These are phyloP conservation scores for Thinopyrum elongatum DNA, from an alignment of 176 grass and related monocot genomes.

Conservation along the genomic window DNA sequence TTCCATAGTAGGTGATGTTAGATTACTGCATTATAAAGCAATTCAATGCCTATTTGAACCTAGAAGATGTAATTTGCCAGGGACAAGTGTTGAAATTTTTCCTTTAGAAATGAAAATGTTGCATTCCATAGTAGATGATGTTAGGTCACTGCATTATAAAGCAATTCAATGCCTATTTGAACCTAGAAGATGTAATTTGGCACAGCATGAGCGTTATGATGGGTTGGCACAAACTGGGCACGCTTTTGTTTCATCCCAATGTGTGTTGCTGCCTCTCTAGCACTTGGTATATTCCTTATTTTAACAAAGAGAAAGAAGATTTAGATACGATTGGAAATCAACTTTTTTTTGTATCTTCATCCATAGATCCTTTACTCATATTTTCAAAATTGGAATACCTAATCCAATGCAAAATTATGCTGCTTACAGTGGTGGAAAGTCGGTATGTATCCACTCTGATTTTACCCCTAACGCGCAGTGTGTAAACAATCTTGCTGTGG, in stretches of 20 bases:
- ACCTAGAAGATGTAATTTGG: background rate
- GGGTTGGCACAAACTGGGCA: background rate
- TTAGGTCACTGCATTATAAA: background rate
- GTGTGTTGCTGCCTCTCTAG: background rate
- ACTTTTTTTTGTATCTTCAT: too few relatives aligned
- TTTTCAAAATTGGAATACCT: too few relatives aligned
- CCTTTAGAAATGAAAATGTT: background rate
- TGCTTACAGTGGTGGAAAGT: too few relatives aligned
- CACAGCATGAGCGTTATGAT: background rate
- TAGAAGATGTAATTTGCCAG: background rate
- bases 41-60: background rate
- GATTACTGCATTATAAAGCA: background rate
- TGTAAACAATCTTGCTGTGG: background rate
- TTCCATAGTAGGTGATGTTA: background rate
- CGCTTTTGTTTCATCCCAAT: background rate
- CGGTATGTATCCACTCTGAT: background rate
- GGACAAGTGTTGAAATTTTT: background rate
- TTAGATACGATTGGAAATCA: too few relatives aligned
- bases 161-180: background rate
- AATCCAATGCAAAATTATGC: too few relatives aligned
- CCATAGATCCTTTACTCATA: too few relatives aligned
- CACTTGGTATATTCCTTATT: background rate
- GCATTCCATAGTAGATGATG: background rate
- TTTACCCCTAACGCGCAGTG: background rate
- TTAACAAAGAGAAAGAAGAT: too few relatives aligned